Evolutionary conservation across 2,329 filamentous ascomycete genomes (phyloP).

Genomic region (Tolypocladium capitatum): DNA sequence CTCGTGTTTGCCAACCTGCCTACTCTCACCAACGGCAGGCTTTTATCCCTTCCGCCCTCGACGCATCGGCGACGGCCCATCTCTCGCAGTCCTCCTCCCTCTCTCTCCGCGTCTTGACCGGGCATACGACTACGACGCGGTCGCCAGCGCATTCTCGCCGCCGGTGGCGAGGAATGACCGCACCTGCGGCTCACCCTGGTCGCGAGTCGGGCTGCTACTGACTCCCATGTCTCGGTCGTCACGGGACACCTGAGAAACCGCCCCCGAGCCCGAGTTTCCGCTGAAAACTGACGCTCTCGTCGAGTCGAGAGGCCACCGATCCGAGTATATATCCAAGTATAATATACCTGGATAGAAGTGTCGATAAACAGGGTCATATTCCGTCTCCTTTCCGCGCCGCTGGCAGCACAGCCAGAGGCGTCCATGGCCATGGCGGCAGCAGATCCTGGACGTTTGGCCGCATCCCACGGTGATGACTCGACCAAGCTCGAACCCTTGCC

Average conservation of each 20-base stretch:
- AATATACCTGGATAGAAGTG: neutral
- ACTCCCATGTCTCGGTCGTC: neutral
- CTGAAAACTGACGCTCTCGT: neutral
- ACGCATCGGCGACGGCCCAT: neutral
- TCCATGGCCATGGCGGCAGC: neutral
- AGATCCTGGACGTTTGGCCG: neutral
- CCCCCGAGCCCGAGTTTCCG: neutral
- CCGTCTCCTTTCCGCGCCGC: neutral
- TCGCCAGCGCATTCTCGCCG: neutral
- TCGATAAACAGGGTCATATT: neutral
- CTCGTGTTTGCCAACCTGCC: neutral
- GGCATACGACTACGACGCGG: neutral
- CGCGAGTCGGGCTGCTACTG: neutral
- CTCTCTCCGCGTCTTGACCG: neutral
- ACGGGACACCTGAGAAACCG: neutral
- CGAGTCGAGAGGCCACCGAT: neutral
- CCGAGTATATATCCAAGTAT: neutral
- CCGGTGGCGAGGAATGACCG: neutral
- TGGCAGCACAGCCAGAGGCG: neutral
- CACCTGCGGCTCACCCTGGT: neutral
- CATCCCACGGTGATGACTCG: neutral
- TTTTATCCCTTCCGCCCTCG: neutral
- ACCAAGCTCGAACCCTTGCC: constrained; percentile 1
- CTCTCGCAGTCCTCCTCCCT: neutral
- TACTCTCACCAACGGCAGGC: neutral